Base-by-base conservation (phyloP, 768 basidiomycete genomes). In the Paxillus involutus region DNA sequence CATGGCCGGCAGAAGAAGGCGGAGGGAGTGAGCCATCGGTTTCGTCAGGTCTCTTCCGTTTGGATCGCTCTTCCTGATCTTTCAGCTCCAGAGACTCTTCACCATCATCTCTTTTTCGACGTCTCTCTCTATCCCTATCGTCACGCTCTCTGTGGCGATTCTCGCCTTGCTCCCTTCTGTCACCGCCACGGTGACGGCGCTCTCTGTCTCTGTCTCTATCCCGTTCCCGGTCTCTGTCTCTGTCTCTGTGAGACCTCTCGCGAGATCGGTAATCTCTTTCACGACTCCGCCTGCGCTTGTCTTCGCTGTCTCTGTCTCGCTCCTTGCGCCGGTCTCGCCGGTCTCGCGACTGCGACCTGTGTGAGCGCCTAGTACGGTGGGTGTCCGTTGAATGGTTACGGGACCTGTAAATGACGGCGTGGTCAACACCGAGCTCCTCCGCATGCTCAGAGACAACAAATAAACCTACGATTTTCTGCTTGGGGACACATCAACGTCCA, bases 331-430 rank as follows among this genome's bases (percentile, higher is more conserved):
- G 61, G 46, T 69, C 68, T 44, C 70, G 63, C 21, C 59, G 75
- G 51, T 87, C 88, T 61, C 81, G 77, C 21, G 90, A 91, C 49
- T 73, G 74, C 10, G 91, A 92, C 56, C 83, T 78, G 62, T 89
- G 88, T 44, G 89, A 91, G 54, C 80, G 80, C 60, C 77, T 80
- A 19, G 88, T 90, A 42, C 81, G 83, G 60, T 84, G 82, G 10
- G 89, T 91, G 67, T 90, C 89, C 36, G 84, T 84, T 3, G 89
- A 90, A 68, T 83, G 82, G 66, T 86, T 86, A 61, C 88, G 84
- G 57, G 85, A 86, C 52, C 85, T 85, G 55, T 14, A 36, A 13
- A 44, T 26, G 52, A 57, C 45, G 35, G 43, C 30, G 51, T 52
- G 48, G 55, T 60, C 2, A 59, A 47, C 9, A 32, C 56, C 21